Evolutionary conservation across 768 basidiomycete species (phyloP).

Genomic region (Rhodosporidiobolus odoratus): DNA sequence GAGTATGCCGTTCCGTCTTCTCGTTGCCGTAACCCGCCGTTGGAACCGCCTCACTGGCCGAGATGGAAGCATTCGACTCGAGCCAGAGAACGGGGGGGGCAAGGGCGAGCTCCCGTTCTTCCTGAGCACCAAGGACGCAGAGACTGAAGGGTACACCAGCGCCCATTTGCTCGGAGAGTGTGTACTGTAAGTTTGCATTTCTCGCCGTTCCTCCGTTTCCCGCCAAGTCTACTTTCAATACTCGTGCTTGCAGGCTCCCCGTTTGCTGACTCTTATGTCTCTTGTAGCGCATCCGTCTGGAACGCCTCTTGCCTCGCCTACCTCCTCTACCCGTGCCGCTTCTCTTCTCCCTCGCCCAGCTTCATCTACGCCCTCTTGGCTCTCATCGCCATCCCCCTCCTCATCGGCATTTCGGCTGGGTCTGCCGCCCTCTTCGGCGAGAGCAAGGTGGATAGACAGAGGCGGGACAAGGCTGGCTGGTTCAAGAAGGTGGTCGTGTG

Average conservation of each 20-base stretch:
- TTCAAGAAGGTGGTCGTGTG: neutral
- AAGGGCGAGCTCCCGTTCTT: neutral
- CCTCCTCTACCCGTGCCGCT: neutral
- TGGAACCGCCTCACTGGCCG: neutral
- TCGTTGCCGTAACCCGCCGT: neutral
- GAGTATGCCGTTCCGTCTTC: neutral
- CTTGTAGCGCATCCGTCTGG: neutral
- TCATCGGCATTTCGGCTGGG: neutral
- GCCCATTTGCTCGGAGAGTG: neutral
- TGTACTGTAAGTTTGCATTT: neutral
- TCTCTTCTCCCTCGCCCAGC: neutral
- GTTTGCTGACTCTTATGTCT: neutral
- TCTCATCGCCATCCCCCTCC: neutral
- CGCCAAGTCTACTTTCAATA: too few species aligned
- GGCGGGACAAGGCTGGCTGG: neutral
- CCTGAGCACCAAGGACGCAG: neutral
- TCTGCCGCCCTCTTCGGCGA: neutral
- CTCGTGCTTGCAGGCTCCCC: neutral
- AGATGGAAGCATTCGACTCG: neutral
- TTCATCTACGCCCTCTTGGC: neutral
- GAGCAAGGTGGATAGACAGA: neutral
- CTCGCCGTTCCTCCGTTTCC: too few species aligned
- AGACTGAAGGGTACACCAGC: neutral
- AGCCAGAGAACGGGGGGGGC: neutral
- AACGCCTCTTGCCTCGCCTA: conserved; percentile 6